Conservation (phyloP, 352 stramenopile species). For the Pythium sp. region DNA sequence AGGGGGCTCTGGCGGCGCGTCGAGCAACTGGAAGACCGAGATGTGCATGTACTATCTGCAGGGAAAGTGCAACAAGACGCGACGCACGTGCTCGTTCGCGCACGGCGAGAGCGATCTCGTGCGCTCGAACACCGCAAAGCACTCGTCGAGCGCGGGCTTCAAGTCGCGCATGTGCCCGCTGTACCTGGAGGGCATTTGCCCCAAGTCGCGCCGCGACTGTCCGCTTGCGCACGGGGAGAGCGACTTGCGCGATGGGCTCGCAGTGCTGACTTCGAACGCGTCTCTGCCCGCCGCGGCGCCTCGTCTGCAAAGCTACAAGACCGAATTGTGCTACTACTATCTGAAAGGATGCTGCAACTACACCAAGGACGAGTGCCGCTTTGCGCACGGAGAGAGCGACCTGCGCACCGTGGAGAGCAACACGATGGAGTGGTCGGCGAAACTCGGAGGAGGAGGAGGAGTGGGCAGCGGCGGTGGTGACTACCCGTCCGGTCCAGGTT, state of each 20-base stretch:
- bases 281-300: slow-evolving; percentile 47
- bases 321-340: slow-evolving; percentile 87
- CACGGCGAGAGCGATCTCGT: slow-evolving; percentile 81
- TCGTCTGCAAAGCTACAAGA: slow-evolving; percentile 87
- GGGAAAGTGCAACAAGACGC: slow-evolving; percentile 88
- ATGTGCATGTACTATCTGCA: slow-evolving; percentile 90
- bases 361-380: slow-evolving; percentile 84
- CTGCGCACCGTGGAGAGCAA: slow-evolving; percentile 84
- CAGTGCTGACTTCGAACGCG: slow-evolving; percentile 19
- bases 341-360: slow-evolving; percentile 88
- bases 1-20: slow-evolving; percentile 12
- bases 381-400: slow-evolving; percentile 79
- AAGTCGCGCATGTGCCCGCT: slow-evolving; percentile 80
- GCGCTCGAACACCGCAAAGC: slow-evolving; percentile 34
- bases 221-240: slow-evolving; percentile 73
- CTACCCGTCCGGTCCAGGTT: slow-evolving; percentile 5
- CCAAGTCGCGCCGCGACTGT: slow-evolving; percentile 76
- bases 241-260: slow-evolving; percentile 62
- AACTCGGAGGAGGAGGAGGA: slow-evolving; percentile 35
- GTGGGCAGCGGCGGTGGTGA: slow-evolving; percentile 20
- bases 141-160: slow-evolving; percentile 30
- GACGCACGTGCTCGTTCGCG: slow-evolving; percentile 84
- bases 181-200: slow-evolving; percentile 70
- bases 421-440: slow-evolving; percentile 55
- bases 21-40: slow-evolving; percentile 86